Conservation (phyloP, 2,329 filamentous ascomycete genomes). For the Clonostachys sp. region DNA sequence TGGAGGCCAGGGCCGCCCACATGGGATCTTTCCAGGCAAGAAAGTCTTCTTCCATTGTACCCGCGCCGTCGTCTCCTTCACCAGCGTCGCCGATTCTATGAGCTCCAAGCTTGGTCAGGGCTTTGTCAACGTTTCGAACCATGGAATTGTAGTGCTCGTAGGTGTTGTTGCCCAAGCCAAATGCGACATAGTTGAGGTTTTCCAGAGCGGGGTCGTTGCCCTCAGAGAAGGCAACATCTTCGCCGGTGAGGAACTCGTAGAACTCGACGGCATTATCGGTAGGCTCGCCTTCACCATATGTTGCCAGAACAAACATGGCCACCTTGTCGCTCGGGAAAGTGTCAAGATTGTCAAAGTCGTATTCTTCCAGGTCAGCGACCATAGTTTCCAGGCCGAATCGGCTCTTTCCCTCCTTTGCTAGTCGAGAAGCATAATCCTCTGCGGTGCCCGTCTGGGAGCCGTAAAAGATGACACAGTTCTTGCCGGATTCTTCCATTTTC, state of each 20-base stretch:
- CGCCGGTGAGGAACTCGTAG: conserved; percentile 88
- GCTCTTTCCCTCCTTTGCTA: conserved; percentile 96
- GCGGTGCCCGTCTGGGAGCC: conserved; percentile 97
- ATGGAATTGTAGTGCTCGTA: conserved; percentile 99
- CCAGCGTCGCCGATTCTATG: conserved; percentile 81
- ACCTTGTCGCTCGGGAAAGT: conserved; percentile 84
- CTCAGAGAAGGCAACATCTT: conserved; percentile 78
- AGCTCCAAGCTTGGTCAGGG: conserved; percentile 76
- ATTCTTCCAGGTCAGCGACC: conserved; percentile 97
- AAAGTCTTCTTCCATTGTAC: conserved; percentile 99
- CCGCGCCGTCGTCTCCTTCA: conserved; percentile 95
- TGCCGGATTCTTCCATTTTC: conserved; percentile 91
- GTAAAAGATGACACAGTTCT: conserved; percentile 98
- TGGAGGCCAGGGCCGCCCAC: conserved; percentile 81
- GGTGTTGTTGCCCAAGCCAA: conserved; percentile 97
- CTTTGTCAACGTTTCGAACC: conserved; percentile 86
- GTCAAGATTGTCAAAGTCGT: conserved; percentile 94
- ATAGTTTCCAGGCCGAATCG: conserved; percentile 96
- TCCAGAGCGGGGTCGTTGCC: conserved; percentile 67
- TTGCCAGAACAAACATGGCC: conserved; percentile 91
- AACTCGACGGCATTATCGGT: conserved; percentile 99
- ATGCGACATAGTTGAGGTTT: conserved; percentile 89
- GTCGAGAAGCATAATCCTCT: conserved; percentile 92
- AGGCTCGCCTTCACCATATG: conserved; percentile 96
- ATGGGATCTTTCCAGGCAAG: conserved; percentile 99